Conservation (phyloP, 257 asterid species). For the Solanum pimpinellifolium region DNA sequence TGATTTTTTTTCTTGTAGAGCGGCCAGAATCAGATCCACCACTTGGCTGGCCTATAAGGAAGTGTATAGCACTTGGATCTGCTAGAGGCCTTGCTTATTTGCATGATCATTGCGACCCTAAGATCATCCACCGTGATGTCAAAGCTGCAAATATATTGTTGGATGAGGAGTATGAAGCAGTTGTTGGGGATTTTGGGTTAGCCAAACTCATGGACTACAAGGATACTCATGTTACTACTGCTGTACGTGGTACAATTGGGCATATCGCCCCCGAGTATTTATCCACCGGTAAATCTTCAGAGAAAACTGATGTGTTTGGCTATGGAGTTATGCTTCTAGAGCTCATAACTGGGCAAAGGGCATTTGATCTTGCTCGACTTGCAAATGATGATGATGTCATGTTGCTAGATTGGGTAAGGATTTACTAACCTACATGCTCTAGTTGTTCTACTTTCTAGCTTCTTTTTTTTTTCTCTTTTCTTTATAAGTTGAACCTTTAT, state of each 20-base stretch:
- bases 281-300: slow-evolving; percentile 76
- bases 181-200: slow-evolving; percentile 89
- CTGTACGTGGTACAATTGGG: slow-evolving; percentile 85
- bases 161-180: slow-evolving; percentile 92
- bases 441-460: not conserved
- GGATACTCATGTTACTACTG: slow-evolving; percentile 90
- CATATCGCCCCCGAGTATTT: slow-evolving; percentile 84
- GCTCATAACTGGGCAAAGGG: slow-evolving; percentile 89
- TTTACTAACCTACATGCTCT: not conserved
- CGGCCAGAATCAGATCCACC: slow-evolving; percentile 56
- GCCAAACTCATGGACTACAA: slow-evolving; percentile 95
- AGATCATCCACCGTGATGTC: slow-evolving; percentile 85
- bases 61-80: slow-evolving; percentile 69
- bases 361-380: slow-evolving; percentile 86
- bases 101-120: slow-evolving; percentile 89
- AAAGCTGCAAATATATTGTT: slow-evolving; percentile 80
- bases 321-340: slow-evolving; percentile 97
- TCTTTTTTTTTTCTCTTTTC: not conserved
- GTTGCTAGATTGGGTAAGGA: slow-evolving; percentile 90
- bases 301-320: slow-evolving; percentile 87
- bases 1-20: slow-evolving; percentile 24
- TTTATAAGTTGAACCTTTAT: not conserved
- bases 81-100: slow-evolving; percentile 91
- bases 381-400: slow-evolving; percentile 86
- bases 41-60: slow-evolving; percentile 73